Base-by-base conservation (phyloP, 495 filamentous ascomycete species). In the Penicillium coffeae region DNA sequence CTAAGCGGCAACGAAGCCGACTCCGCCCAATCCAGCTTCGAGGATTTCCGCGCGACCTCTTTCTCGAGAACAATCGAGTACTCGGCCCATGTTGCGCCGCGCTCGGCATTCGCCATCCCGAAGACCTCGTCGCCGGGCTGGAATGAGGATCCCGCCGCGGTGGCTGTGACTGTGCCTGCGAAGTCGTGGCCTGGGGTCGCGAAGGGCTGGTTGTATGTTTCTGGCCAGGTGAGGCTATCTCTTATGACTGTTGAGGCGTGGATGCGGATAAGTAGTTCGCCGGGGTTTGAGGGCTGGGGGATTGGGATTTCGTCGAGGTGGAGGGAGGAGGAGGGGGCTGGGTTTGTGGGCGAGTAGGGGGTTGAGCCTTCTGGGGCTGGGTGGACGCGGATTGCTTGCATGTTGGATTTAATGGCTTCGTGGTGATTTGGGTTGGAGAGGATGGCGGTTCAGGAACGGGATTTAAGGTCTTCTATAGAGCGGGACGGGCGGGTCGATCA, bases 101-200 rank as follows among this genome's bases (percentile, higher is more conserved):
- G 58, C 10, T 63, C 48, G 12, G 59, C 36, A 25, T 52, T 8
- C 1, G 57, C 40, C 61, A 70, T 66, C 12, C 66, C 66, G 48
- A 64, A 70, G 38, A 72, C 56, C 18, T 63, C 56, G 43, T 67
- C 65, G 39, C 66, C 66, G 18, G 51, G 49, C 15, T 58, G 44
- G 40, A 67, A 64, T 1, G 42, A 47, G 22, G 22, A 46, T 1
- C 41, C 48, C 16, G 25, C 45, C 13, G 39, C 38, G 2, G 38
- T 2, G 22, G 40, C 22, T 6, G 50, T 50, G 1, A 78, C 67
- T 1, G 51, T 68, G 7, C 74, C 76, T 9, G 75, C 50, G 45
- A 79, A 64, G 55, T 79, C 76, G 55, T 68, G 60, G 35, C 74
- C 76, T 1, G 66, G 61, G 22, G 66, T 68, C 38, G 45, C 4